Base-by-base conservation (phyloP, 1,284 basidiomycete species). In the Marasmius sp. region DNA sequence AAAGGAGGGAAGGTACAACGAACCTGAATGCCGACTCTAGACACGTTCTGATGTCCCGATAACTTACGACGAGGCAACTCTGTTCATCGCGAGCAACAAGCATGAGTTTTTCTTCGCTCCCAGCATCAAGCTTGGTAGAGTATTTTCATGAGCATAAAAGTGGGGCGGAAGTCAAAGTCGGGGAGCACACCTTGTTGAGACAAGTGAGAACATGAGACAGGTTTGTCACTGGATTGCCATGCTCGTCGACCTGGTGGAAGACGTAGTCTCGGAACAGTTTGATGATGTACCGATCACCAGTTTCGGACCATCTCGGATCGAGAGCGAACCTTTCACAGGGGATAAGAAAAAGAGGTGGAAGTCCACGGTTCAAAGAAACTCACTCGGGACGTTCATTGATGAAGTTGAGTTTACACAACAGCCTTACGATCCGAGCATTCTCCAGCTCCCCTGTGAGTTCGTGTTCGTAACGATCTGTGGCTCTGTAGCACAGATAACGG, bases 211-310 rank as follows among this genome's bases (percentile, higher is more conserved):
- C 95, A 76, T 98, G 95, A 0, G 88, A 86, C 63, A 98, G 77
- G 72, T 97, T 96, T 59, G 98, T 82, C 11, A 98, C 88, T 0
- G 97, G 96, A 62, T 91, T 89, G 10, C 94, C 94, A 64, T 89
- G 85, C 70, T 95, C 93, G 68, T 97, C 95, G 49, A 97, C 91
- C 70, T 97, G 94, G 74, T 99, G 97, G 79, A 99, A 99, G 49
- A 99, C 95, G 71, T 94, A 96, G 77, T 99, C 97, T 34, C 97
- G 86, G 85, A 99, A 99, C 56, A 99, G 85, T 81, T 97, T 98
- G 81, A 99, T 86, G 70, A 99, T 94, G 74, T 99, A 99, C 62
- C 96, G 84, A 72, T 99, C 97, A 12, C 97, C 97, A 1, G 97
- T 98, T 74, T 99, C 97, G 8, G 95, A 95, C 97, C 97, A 99